Conservation (phyloP, 306 rosid genomes). For the Chamaecrista fasciculata region DNA sequence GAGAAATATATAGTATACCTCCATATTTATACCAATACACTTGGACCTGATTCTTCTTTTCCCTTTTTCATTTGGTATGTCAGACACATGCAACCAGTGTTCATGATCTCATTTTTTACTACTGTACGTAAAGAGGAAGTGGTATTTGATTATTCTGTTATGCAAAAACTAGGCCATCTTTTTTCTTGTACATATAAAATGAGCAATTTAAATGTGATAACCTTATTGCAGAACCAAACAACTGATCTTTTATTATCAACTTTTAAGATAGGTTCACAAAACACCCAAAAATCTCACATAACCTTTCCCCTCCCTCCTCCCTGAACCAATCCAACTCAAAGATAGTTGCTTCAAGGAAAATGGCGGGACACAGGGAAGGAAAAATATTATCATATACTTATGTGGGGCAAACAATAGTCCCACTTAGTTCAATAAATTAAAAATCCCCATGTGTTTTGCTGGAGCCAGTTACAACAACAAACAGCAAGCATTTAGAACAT, state of each 20-base stretch:
- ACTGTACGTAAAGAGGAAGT: not conserved
- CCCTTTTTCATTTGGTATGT: not conserved
- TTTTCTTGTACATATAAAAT: not conserved
- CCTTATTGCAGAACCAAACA: not conserved
- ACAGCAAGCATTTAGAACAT: not conserved
- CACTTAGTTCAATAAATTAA: constrained; percentile 9
- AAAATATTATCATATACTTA: not conserved
- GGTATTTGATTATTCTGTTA: not conserved
- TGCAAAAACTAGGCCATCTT: not conserved
- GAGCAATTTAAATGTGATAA: not conserved
- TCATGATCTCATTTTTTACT: not conserved
- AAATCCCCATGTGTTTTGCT: not conserved
- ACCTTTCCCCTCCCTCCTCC: not conserved
- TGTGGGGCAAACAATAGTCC: not conserved
- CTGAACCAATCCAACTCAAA: not conserved
- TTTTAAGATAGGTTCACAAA: not conserved
- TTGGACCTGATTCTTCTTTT: not conserved
- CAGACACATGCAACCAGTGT: not conserved
- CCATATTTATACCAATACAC: not conserved
- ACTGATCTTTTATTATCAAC: not conserved
- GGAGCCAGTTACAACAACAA: not conserved
- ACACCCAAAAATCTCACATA: not conserved
- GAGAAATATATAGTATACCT: not conserved
- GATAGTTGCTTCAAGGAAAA: not conserved
- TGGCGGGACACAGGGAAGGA: not conserved